Evolutionary conservation across 2,329 filamentous ascomycete species (phyloP).

Genomic region (Cercospora sojina): DNA sequence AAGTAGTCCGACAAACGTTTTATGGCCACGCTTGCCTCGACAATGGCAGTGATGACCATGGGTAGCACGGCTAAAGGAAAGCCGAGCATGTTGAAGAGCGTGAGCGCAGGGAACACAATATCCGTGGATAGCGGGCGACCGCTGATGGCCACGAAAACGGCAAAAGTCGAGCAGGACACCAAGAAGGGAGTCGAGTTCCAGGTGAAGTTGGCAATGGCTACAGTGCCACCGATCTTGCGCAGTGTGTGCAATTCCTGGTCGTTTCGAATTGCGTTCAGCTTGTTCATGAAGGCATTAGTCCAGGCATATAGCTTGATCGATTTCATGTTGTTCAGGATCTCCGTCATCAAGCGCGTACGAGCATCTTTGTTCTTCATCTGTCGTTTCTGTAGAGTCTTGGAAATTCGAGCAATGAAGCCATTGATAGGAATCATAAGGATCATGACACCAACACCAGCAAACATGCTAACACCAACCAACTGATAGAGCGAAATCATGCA

Average conservation of each 20-base stretch:
- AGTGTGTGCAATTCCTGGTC: constrained; percentile 93
- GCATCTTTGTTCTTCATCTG: constrained; percentile 99
- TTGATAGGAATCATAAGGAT: constrained; percentile 96
- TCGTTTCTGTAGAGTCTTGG: constrained; percentile 90
- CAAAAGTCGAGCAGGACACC: constrained; percentile 94
- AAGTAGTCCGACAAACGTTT: constrained; percentile 82
- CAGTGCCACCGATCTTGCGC: constrained; percentile 90
- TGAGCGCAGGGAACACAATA: constrained; percentile 89
- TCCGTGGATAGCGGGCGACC: constrained; percentile 82
- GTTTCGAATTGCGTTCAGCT: constrained; percentile 92
- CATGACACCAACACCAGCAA: constrained; percentile 93
- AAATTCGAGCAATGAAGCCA: constrained; percentile 83
- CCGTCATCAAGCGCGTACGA: constrained; percentile 87
- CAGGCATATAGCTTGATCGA: constrained; percentile 97
- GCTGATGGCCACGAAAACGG: constrained; percentile 84
- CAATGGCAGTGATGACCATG: constrained; percentile 96
- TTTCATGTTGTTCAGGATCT: constrained; percentile 99
- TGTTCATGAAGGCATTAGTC: constrained; percentile 96
- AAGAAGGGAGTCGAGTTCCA: constrained; percentile 98
- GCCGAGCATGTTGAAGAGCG: constrained; percentile 91
- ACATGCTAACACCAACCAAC: constrained; percentile 91
- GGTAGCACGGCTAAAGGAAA: constrained; percentile 92
- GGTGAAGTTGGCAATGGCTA: constrained; percentile 93
- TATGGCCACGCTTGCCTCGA: constrained; percentile 92
- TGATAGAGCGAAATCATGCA: constrained; percentile 97